Base-by-base conservation (phyloP, 2,329 filamentous ascomycete genomes). In the Epichloe uncinata region DNA sequence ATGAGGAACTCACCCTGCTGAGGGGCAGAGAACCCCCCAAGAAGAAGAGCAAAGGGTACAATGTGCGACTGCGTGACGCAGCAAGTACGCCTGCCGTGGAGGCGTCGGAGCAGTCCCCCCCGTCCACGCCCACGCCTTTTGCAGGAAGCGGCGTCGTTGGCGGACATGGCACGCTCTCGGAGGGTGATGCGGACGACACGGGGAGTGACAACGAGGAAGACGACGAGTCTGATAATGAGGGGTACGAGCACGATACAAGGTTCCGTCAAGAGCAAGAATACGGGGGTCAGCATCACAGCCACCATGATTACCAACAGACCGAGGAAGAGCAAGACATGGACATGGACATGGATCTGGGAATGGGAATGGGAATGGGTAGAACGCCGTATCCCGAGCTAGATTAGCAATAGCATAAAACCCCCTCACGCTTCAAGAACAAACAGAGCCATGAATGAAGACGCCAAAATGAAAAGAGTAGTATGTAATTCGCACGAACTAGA, bases 41-140 rank as follows among this genome's bases (percentile, higher is more conserved):
- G 54, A 68, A 64, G 56, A 67, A 63, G 53, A 65, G 63, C 26
- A 61, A 60, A 34, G 63, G 63, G 0, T 68, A 68, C 35, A 66
- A 64, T 18, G 62, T 65, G 7, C 60, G 61, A 12, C 54, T 67
- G 1, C 54, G 57, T 6, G 59, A 62, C 13, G 56, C 55, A 1
- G 57, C 53, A 22, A 57, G 57, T 37, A 51, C 50, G 13, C 30
- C 53, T 4, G 57, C 59, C 35, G 44, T 52, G 9, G 47, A 13
- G 15, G 44, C 55, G 0, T 49, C 50, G 16, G 59, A 53, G 9
- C 50, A 55, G 8, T 51, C 50, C 12, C 54, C 53, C 5, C 34
- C 45, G 5, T 3, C 22, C 22, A 26, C 26, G 26, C 54, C 55
- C 3, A 45, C 49, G 11, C 45, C 51, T n/a, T 42, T 40, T 9